Evolutionary conservation across 2,329 filamentous ascomycete species (phyloP).

Genomic region (Aspergillus awamori): DNA sequence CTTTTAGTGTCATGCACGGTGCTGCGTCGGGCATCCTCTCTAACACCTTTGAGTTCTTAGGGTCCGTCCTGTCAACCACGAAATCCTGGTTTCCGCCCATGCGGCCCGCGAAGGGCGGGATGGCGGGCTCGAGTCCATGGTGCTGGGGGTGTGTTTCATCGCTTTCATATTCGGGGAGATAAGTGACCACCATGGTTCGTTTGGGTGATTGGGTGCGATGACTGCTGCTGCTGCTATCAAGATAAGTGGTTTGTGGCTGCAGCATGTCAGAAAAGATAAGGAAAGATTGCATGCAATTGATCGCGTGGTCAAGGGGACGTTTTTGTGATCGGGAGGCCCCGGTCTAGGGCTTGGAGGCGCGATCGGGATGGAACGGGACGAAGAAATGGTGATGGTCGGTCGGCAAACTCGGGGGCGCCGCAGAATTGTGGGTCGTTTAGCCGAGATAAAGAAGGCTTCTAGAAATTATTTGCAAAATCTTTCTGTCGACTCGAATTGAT

Average conservation of each 20-base stretch:
- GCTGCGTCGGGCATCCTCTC: slow-evolving; percentile 46
- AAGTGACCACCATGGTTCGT: slow-evolving; percentile 6
- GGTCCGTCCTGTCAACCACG: slow-evolving; percentile 32
- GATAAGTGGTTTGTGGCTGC: background rate
- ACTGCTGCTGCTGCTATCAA: background rate
- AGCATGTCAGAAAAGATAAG: slow-evolving; percentile 2
- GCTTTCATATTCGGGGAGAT: slow-evolving; percentile 20
- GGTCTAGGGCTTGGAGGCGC: background rate
- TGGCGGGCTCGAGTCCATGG: slow-evolving; percentile 16
- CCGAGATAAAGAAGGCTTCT: slow-evolving; percentile 2
- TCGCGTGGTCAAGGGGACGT: background rate
- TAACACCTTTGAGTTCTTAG: slow-evolving; percentile 32
- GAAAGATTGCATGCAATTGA: background rate
- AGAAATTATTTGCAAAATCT: background rate
- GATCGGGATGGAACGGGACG: background rate
- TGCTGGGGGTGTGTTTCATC: slow-evolving; percentile 8
- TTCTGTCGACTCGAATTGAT: background rate
- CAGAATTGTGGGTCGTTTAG: background rate
- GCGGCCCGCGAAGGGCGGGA: slow-evolving; percentile 38
- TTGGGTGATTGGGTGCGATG: background rate
- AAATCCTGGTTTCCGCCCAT: slow-evolving; percentile 43
- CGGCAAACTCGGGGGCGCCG: background rate
- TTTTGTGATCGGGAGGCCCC: background rate
- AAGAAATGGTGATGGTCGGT: background rate
- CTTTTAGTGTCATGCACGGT: slow-evolving; percentile 42